These are phyloP conservation scores for Dothistroma pini DNA, from an alignment of 2,329 filamentous ascomycete genomes.

Conservation along the genomic window DNA sequence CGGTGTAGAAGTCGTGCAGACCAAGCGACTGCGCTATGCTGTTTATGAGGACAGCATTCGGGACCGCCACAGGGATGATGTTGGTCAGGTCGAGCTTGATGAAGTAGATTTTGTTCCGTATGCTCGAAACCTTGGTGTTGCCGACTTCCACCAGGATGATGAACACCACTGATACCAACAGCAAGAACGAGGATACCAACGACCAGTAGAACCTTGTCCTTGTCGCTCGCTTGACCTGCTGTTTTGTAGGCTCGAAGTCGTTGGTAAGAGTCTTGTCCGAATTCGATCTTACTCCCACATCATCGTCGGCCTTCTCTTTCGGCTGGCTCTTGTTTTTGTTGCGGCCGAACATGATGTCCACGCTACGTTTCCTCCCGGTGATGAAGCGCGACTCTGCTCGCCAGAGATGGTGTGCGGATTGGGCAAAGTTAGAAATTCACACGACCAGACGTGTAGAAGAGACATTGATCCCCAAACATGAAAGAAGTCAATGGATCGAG, in stretches of 20 bases:
- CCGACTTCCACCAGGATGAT: slow-evolving; percentile 77
- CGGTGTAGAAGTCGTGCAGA: slow-evolving; percentile 90
- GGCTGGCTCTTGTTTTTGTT: slow-evolving; percentile 22
- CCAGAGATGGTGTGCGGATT: background rate
- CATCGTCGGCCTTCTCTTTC: slow-evolving; percentile 3
- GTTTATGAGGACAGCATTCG: slow-evolving; percentile 74
- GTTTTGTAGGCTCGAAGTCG: slow-evolving; percentile 32
- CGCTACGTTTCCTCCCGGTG: background rate
- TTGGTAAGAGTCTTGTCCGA: slow-evolving; percentile 30
- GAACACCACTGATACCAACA: slow-evolving; percentile 72
- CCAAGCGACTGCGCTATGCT: slow-evolving; percentile 81
- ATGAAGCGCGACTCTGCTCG: background rate
- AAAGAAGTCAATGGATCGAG: background rate
- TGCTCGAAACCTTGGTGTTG: slow-evolving; percentile 59
- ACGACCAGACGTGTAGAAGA: background rate
- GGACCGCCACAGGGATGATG: slow-evolving; percentile 70
- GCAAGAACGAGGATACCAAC: slow-evolving; percentile 63
- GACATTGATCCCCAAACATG: background rate
- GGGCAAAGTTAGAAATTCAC: background rate
- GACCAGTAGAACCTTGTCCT: slow-evolving; percentile 59
- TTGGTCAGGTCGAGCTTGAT: slow-evolving; percentile 78
- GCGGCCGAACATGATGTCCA: slow-evolving; percentile 32
- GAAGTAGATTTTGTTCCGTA: slow-evolving; percentile 73
- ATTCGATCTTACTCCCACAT: slow-evolving; percentile 14
- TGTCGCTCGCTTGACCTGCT: slow-evolving; percentile 48